Evolutionary conservation across 495 filamentous ascomycete genomes (phyloP), one percentile per base, ranked within the genome.

Genomic region (Bacidia gigantensis): DNA sequence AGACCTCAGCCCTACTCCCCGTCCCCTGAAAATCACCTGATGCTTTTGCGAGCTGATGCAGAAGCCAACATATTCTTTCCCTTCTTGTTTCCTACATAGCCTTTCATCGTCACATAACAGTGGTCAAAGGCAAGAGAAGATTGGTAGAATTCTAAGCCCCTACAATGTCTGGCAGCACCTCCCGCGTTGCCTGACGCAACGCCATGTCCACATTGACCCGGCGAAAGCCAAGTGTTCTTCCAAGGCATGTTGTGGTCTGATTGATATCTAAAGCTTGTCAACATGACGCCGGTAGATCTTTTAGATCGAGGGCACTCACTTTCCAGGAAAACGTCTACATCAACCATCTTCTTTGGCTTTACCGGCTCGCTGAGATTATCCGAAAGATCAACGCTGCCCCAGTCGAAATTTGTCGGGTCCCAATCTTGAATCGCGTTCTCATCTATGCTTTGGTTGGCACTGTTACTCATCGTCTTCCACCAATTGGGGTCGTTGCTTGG

Each of bases 271-370:
- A 24, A 18, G 29, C 2, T 18, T 29, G 2, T 14, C 17, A 35
- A 12, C 11, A 22, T 5, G 10, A 21, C 24, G 22, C 14, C 39
- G 0, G 7, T 14, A 26, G 12, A 9, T 11, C 18, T 23, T 18
- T 21, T 26, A 24, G 5, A 10, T 12, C 18, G 22, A 5, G 39
- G n/a, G 26, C 5, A 23, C 48, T 2, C 40, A 52, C 48, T 46
- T 12, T 52, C 24, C 22, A 56, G 9, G 18, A 56, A 56, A 10
- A 46, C 50, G 5, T 56, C 54, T 1, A 56, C 54, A 38, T 56
- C 43, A 3, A 56, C 12, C 14, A 50, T 51, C n/a, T 38, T 51
- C 47, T 39, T 55, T 1, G 40, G 41, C 40, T 44, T 55, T 3
- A 51, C 18, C 20, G 25, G 24, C 23, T 22, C 40, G 17, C 42